Conservation (phyloP, 768 basidiomycete species). For the Pleurotus ostreatus region DNA sequence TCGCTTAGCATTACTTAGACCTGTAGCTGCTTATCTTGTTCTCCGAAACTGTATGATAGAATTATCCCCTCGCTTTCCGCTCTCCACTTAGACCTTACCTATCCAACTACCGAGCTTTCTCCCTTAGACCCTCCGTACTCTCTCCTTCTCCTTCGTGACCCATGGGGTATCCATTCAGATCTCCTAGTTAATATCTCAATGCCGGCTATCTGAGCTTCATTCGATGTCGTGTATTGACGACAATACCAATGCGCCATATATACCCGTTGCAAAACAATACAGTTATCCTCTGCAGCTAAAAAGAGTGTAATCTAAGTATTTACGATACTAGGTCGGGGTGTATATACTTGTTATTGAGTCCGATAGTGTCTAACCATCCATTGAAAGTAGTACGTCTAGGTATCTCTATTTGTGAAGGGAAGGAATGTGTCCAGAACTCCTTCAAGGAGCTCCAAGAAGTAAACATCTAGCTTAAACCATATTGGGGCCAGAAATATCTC, state of each 20-base stretch:
- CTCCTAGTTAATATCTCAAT: too few relatives aligned
- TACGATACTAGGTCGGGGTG: too few relatives aligned
- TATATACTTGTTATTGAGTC: not conserved
- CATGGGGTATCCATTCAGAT: not conserved
- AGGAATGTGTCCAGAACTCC: too few relatives aligned
- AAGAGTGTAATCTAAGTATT: too few relatives aligned
- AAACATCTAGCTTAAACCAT: not conserved
- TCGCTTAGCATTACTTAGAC: not conserved
- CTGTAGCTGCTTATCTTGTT: slow-evolving; percentile 1
- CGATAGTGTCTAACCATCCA: not conserved
- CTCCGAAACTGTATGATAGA: slow-evolving; percentile 5
- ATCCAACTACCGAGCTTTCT: not conserved
- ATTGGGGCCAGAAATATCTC: slow-evolving; percentile 1
- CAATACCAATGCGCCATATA: too few relatives aligned
- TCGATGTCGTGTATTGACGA: too few relatives aligned
- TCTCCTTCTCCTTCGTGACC: not conserved
- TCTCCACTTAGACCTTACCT: not conserved
- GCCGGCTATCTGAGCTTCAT: too few relatives aligned
- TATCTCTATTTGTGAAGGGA: too few relatives aligned
- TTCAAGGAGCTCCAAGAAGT: too few relatives aligned
- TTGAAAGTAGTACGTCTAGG: not conserved
- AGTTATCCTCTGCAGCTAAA: too few relatives aligned
- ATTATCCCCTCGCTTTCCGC: not conserved
- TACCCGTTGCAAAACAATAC: too few relatives aligned
- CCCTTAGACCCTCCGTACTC: not conserved